phyloP scores from a whole-genome alignment of 2,329 filamentous ascomycete species.

The Simplicillium aogashimaense region DNA sequence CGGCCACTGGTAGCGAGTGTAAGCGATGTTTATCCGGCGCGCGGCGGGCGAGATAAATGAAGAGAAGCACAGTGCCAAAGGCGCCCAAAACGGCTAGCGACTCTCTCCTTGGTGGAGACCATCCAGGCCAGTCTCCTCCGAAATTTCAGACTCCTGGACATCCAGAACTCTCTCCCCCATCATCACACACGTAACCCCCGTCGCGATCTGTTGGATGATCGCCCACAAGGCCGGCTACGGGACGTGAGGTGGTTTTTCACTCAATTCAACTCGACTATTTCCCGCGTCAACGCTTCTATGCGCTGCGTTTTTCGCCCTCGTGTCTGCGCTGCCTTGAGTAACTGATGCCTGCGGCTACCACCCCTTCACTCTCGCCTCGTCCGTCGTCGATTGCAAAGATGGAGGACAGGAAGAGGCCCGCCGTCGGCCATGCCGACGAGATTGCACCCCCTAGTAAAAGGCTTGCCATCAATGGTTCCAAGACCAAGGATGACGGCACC shows the following conservation, averaged over 20 bases:
- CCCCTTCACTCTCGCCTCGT: slow-evolving; percentile 58
- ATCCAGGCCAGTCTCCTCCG: slow-evolving; percentile 21
- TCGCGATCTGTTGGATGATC: slow-evolving; percentile 24
- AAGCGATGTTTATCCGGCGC: too few relatives aligned
- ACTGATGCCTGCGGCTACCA: slow-evolving; percentile 85
- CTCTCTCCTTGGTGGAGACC: too few relatives aligned
- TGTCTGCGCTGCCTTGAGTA: slow-evolving; percentile 23
- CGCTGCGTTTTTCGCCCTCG: slow-evolving; percentile 27
- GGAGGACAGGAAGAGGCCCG: slow-evolving; percentile 98
- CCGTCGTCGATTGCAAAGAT: slow-evolving; percentile 85
- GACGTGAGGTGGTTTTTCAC: slow-evolving; percentile 24
- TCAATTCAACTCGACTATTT: slow-evolving; percentile 14
- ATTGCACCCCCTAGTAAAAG: slow-evolving; percentile 84
- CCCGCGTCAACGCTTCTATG: slow-evolving; percentile 19
- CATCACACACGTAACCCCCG: slow-evolving; percentile 16
- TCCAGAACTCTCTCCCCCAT: slow-evolving; percentile 21
- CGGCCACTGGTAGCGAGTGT: slow-evolving; percentile 13
- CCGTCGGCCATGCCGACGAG: slow-evolving; percentile 70
- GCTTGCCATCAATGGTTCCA: slow-evolving; percentile 75
- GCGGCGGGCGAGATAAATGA: too few relatives aligned
- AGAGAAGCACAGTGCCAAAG: slow-evolving; percentile 13
- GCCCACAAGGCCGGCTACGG: slow-evolving; percentile 18
- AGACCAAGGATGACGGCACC: slow-evolving; percentile 42
- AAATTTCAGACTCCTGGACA: slow-evolving; percentile 32
- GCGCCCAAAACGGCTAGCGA: too few relatives aligned